Base-by-base conservation (phyloP, 768 basidiomycete species). In the Hortiboletus campestris region DNA sequence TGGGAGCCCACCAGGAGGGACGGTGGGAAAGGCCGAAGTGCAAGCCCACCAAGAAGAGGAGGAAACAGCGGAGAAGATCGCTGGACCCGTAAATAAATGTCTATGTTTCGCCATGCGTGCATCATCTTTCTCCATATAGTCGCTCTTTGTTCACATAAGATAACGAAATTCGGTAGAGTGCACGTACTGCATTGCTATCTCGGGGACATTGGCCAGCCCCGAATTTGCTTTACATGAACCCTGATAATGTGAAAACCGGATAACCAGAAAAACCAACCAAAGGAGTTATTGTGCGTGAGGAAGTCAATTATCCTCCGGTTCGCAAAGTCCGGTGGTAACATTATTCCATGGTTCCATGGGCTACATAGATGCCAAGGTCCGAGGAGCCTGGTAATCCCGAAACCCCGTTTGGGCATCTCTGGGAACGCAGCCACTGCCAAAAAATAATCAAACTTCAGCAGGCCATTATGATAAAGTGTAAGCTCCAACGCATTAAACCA, bases 1-100 rank as follows among this genome's bases (percentile, higher is more conserved):
- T 94, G 92, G 92, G 90, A 92, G 63, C 92, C 92, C 12, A 74
- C 73, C 47, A 90, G 82, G 66, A 78, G 86, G 52, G 86, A 85
- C 44, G 78, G 78, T 16, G 86, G 81, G 3, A 80, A 77, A 52
- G 86, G 79, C 9, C 81, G 89, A 47, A 91, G 90, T 66, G 89
- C 88, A 3, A 91, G 90, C 62, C 90, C 88, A 11, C 61, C 74
- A 13, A 79, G 79, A 65, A 76, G 83, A 61, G 84, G 84, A 9
- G 84, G 82, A 10, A 76, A 80, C 58, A 76, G 75, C 43, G 89
- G 89, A 22, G 89, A 90, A 69, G 90, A 91, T 63, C 80, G 89
- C 54, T 88, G 85, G 86, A 86, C 85, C 22, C 79, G 86, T 63
- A 88, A 83, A 67, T 81, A 55, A 58, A 39, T 6, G 1, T 29